Evolutionary conservation across 1,284 basidiomycete species (phyloP).

Genomic region (Phenoliferia sp.): DNA sequence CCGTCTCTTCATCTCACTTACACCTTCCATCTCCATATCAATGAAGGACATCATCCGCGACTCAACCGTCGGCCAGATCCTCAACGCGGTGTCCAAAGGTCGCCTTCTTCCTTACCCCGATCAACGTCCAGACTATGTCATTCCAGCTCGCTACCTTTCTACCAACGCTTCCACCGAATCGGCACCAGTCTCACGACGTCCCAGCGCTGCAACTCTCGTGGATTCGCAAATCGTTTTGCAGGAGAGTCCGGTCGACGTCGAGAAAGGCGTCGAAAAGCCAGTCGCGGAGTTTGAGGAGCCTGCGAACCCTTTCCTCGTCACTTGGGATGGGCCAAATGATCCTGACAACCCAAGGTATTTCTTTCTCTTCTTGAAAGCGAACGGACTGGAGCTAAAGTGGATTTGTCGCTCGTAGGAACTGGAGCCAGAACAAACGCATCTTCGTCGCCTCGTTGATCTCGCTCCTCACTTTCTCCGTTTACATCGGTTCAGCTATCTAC

Average conservation of each 20-base stretch:
- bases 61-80: constrained; percentile 26
- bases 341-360: constrained; percentile 39
- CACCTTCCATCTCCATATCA: too few relatives aligned
- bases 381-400: background rate
- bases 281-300: background rate
- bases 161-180: background rate
- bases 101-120: constrained; percentile 31
- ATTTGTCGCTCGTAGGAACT: constrained; percentile 31
- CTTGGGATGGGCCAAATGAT: constrained; percentile 33
- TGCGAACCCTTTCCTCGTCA: constrained; percentile 17
- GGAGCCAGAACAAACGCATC: constrained; percentile 36
- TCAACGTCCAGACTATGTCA: constrained; percentile 26
- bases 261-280: background rate
- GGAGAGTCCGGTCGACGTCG: background rate
- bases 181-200: background rate
- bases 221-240: constrained; percentile 2
- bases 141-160: constrained; percentile 24
- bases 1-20: too few relatives aligned
- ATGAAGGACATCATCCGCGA: constrained; percentile 30
- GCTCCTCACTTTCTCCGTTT: constrained; percentile 42
- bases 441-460: constrained; percentile 39
- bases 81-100: constrained; percentile 29
- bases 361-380: background rate
- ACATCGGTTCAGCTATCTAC: constrained; percentile 37
- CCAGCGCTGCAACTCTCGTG: background rate